Evolutionary conservation across 1,284 basidiomycete genomes (phyloP).

Genomic region (Malassezia globosa): DNA sequence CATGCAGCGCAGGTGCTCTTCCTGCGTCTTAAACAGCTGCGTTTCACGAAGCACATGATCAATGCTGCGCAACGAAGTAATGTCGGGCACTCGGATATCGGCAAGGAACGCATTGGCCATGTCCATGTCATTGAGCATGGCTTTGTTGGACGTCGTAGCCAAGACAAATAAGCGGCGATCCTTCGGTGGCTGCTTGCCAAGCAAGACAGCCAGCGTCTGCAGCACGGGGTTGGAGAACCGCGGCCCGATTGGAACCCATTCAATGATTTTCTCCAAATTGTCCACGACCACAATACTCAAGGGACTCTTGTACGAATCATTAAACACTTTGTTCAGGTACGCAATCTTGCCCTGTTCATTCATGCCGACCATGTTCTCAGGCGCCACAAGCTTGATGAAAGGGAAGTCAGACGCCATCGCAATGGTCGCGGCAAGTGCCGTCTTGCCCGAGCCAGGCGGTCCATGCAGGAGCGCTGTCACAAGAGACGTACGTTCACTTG

Average conservation of each 20-base stretch:
- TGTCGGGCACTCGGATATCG: constrained; percentile 72
- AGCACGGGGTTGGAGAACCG: constrained; percentile 89
- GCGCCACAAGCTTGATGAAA: constrained; percentile 94
- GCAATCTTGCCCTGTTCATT: constrained; percentile 80
- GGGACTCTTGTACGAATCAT: constrained; percentile 94
- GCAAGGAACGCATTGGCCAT: constrained; percentile 78
- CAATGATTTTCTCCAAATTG: constrained; percentile 45
- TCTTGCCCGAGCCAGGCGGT: constrained; percentile 83
- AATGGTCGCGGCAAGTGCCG: constrained; percentile 86
- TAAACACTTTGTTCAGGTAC: constrained; percentile 84
- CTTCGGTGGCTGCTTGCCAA: constrained; percentile 85
- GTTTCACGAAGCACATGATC: constrained; percentile 73
- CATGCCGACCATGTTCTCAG: constrained; percentile 93
- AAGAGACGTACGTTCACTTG: constrained; percentile 76
- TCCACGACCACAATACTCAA: constrained; percentile 95
- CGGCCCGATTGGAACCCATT: constrained; percentile 91
- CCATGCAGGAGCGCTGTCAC: constrained; percentile 82
- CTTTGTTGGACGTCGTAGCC: constrained; percentile 77
- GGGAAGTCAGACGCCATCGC: constrained; percentile 85
- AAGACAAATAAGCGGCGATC: constrained; percentile 82
- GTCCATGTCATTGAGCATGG: constrained; percentile 80
- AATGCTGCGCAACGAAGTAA: constrained; percentile 62
- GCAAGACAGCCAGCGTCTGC: constrained; percentile 78
- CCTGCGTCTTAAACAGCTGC: constrained; percentile 58
- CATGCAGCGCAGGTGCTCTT: constrained; percentile 58